Evolutionary conservation across 1,284 basidiomycete genomes (phyloP).

Genomic region (Anthracocystis panici-leucophaei): DNA sequence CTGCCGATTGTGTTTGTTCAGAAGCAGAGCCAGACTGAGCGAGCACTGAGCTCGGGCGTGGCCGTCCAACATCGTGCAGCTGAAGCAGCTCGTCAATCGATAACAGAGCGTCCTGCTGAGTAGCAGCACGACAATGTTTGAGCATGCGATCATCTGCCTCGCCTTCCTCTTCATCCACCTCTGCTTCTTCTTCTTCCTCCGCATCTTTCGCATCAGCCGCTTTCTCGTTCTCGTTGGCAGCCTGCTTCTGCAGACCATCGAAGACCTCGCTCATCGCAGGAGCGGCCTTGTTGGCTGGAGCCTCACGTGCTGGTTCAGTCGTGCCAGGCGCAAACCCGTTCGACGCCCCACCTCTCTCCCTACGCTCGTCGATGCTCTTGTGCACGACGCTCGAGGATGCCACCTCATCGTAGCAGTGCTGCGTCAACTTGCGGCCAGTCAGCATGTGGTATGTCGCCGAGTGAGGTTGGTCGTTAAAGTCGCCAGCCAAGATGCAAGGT

Average conservation of each 20-base stretch:
- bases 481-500: slow-evolving; percentile 86
- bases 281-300: slow-evolving; percentile 40
- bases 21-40: neutral
- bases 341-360: slow-evolving; percentile 33
- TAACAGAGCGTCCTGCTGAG: slow-evolving; percentile 79
- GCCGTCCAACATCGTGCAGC: slow-evolving; percentile 72
- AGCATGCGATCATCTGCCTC: slow-evolving; percentile 75
- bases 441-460: slow-evolving; percentile 89
- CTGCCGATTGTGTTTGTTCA: neutral
- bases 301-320: slow-evolving; percentile 48
- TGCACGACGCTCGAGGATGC: slow-evolving; percentile 83
- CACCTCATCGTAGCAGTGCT: slow-evolving; percentile 73
- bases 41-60: slow-evolving; percentile 16
- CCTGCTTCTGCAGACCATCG: slow-evolving; percentile 6
- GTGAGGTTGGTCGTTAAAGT: slow-evolving; percentile 90
- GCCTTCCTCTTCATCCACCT: slow-evolving; percentile 70
- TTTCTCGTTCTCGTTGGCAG: slow-evolving; percentile 12
- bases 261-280: slow-evolving; percentile 68
- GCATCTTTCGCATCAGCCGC: slow-evolving; percentile 36
- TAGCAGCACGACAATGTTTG: slow-evolving; percentile 79
- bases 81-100: slow-evolving; percentile 75
- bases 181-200: slow-evolving; percentile 22
- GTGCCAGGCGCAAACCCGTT: slow-evolving; percentile 57
- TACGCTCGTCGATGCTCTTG: slow-evolving; percentile 76
- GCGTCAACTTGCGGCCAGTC: slow-evolving; percentile 71